Base-by-base conservation (phyloP, 352 stramenopile species). In the Pythium sp. region DNA sequence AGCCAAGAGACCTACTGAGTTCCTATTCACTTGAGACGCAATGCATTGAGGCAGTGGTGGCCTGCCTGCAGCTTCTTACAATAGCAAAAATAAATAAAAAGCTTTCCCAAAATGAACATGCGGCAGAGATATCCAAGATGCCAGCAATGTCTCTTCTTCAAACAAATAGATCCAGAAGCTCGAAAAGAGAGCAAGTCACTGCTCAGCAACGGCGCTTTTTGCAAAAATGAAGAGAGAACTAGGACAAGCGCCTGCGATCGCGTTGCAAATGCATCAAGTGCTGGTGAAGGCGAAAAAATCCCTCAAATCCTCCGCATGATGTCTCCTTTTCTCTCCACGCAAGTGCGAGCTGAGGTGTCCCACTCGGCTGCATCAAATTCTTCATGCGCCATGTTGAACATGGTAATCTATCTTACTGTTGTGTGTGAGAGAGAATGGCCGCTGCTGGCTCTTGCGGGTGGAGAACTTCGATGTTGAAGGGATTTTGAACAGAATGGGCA, bases 1-100 rank as follows among this genome's bases (percentile, higher is more conserved):
- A 12, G 8, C 20, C 8, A 26, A 28, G n/a, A 55, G 47, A n/a
- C 20, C 49, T 18, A 7, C 2, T 58, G 47, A 57, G n/a, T 59
- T 60, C 28, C 30, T 43, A 59, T 62, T 62, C 56, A 22, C 56
- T 14, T 11, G 32, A 62, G 56, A 62, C n/a, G 56, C 56, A 62
- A 62, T 32, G 9, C 9, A 8, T 12, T 46, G 38, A 46, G 38
- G 38, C 38, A 46, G 38, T 20, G 38, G 38, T 15, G 36, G 11
- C 38, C 12, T 43, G 36, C 36, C 12, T 0, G 24, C 24, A 1
- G 36, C 36, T 20, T 5, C 38, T 46, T 46, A 46, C 36, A 43
- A 41, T 18, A 18, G 12, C 11, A 43, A 46, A 15, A 46, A 5
- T 14, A 46, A 46, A 32, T 5, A 32, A 32, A 32, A 15, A 46